These are phyloP conservation scores for Phaeosphaeriaceae sp. DNA, from an alignment of 2,329 filamentous ascomycete genomes.

Conservation along the genomic window DNA sequence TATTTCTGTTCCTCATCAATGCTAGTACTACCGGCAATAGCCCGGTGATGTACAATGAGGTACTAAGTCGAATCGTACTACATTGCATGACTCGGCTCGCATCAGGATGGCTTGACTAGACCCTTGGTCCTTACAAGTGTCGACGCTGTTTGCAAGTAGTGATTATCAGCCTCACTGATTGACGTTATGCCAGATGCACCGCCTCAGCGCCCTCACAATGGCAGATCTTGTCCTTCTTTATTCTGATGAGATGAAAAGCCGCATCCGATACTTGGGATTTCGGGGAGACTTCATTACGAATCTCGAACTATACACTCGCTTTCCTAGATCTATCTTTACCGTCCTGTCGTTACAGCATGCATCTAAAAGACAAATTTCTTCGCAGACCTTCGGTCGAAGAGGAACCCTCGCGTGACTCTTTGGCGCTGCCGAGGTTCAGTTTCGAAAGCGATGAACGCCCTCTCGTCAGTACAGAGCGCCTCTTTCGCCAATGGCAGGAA, in stretches of 20 bases:
- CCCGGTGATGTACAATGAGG: background rate
- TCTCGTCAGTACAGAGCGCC: conserved; percentile 28
- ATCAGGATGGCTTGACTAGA: background rate
- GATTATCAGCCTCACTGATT: background rate
- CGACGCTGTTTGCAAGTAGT: background rate
- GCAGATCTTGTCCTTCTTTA: background rate
- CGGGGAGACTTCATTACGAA: background rate
- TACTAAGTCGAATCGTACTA: background rate
- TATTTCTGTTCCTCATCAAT: conserved; percentile 10
- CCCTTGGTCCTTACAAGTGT: background rate
- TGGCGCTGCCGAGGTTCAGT: conserved; percentile 23
- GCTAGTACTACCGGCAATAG: background rate
- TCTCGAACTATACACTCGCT: background rate
- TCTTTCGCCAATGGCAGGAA: conserved; percentile 24
- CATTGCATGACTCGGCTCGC: background rate
- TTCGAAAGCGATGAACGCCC: conserved; percentile 24
- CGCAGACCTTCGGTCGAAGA: conserved; percentile 12
- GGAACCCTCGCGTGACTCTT: conserved; percentile 3
- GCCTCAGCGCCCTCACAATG: background rate
- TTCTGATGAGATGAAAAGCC: background rate
- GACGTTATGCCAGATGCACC: background rate
- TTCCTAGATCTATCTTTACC: conserved; percentile 3
- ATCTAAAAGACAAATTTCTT: conserved; percentile 18
- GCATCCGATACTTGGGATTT: background rate
- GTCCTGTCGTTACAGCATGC: conserved; percentile 16